A percentile compares a stretch with the other conserved stretches of the same genome.
Conservation (phyloP, 768 basidiomycete species). For the Strobilomyces echinocephalus region DNA sequence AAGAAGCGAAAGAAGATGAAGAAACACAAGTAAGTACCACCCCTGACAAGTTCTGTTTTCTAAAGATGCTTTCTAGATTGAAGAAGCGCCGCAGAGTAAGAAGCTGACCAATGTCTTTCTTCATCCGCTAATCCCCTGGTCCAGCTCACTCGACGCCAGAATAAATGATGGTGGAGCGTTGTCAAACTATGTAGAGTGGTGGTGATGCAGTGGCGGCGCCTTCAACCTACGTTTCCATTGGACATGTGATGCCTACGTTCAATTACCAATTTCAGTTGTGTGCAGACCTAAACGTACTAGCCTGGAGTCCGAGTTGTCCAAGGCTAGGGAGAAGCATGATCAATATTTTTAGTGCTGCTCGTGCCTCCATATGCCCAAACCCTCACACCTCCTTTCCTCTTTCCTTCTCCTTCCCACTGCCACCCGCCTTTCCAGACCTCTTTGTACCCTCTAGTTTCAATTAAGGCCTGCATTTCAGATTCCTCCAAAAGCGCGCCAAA, state of each 20-base stretch:
- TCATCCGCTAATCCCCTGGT: conserved; percentile 15
- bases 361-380: conserved; percentile 49
- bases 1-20: conserved; percentile 93
- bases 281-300: no score
- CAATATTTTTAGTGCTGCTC: not conserved
- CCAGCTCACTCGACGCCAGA: conserved; percentile 45
- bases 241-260: conserved; percentile 4
- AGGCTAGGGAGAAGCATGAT: not conserved
- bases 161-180: conserved; percentile 19
- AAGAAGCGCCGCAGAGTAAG: conserved; percentile 87
- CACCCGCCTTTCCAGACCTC: conserved; percentile 64
- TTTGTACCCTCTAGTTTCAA: conserved; percentile 54
- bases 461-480: conserved; percentile 41
- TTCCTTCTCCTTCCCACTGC: conserved; percentile 66
- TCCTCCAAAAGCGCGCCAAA: conserved; percentile 74
- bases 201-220: not conserved
- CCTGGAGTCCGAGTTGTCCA: not conserved
- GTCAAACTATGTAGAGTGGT: not conserved
- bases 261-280: not conserved
- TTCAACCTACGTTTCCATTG: not conserved
- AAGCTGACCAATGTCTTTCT: conserved; percentile 11
- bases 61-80: conserved; percentile 44
- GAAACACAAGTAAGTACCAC: conserved; percentile 79
- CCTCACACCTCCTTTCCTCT: conserved; percentile 59
- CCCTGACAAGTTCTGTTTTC: conserved; percentile 3